Evolutionary conservation across 495 filamentous ascomycete genomes (phyloP).

Genomic region (Oidiodendron maius): DNA sequence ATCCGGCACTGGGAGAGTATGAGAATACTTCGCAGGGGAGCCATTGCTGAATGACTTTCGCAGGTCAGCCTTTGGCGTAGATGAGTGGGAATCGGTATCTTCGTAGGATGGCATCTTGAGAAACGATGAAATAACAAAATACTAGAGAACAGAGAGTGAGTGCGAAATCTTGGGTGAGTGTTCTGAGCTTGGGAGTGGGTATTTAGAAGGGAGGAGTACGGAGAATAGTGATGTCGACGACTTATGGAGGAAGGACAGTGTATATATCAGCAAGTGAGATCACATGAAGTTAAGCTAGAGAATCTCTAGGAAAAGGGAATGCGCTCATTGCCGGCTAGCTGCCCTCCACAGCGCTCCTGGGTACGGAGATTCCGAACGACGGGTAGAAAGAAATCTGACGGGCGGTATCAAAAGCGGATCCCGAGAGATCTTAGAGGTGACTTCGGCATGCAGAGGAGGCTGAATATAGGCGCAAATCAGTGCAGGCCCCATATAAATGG

Average conservation of each 20-base stretch:
- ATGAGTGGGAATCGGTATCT: constrained; percentile 46
- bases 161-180: background rate
- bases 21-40: constrained; percentile 15
- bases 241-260: constrained; percentile 4
- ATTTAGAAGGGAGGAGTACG: constrained; percentile 5
- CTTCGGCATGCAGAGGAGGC: constrained; percentile 1
- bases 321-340: no score
- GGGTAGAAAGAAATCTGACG: no score
- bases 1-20: constrained; percentile 41
- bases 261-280: constrained; percentile 13
- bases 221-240: constrained; percentile 11
- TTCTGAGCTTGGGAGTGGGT: no score
- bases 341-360: no score
- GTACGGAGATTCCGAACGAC: no score
- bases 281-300: constrained; percentile 16
- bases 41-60: constrained; percentile 22
- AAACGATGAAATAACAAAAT: constrained; percentile 15
- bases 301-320: constrained; percentile 12
- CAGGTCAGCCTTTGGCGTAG: constrained; percentile 24
- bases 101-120: constrained; percentile 59
- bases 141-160: background rate
- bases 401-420: constrained; percentile 18
- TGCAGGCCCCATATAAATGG: no score
- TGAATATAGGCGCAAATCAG: no score
- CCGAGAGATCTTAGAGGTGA: background rate